Evolutionary conservation across 2,329 filamentous ascomycete species (phyloP), one percentile per base, ranked within the genome.

Genomic region (Ilyonectria sp.): DNA sequence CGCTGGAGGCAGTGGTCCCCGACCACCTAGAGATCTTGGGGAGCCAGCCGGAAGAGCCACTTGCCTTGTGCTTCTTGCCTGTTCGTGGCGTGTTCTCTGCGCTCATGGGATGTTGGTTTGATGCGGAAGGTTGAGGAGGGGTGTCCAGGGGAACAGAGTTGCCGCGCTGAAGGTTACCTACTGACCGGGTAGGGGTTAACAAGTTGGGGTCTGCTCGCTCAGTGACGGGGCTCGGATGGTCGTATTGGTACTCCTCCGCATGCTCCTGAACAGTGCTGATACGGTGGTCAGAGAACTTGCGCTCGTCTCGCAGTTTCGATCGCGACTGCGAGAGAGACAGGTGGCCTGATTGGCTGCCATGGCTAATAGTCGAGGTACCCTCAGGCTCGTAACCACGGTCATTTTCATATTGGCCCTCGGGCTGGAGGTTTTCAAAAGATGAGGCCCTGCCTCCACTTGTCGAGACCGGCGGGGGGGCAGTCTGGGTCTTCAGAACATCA

Each of bases 21-120:
- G 95, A 98, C 96, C 96, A 99, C 49, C 96, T 90, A 6, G 96
- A 98, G 69, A 97, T 95, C 84, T 97, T 98, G 26, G 95, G 94
- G 69, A 97, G 93, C 85, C 90, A 91, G 58, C 88, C 86, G 0
- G 93, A 94, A 0, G 94, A 96, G 65, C 91, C 90, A 77, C 89
- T 92, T 1, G 94, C 95, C 79, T 97, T 97, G 83, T 97, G 93
- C 83, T 97, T 98, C 80, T 93, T 94, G 6, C 94, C 92, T 1
- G 89, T 90, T 46, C 78, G 78, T 11, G 94, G 93, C 0, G 94
- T 97, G 69, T 94, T 93, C 69, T 97, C 94, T 63, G 90, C 91
- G 82, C 93, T 95, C 64, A 87, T 81, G 6, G 80, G 76, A 54
- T 78, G 77, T 21, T 77, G 76, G 15, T 74, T 67, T 44, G 78